phyloP scores from a whole-genome alignment of 108 stramenopile genomes.

The Schizochytrium sp. region DNA sequence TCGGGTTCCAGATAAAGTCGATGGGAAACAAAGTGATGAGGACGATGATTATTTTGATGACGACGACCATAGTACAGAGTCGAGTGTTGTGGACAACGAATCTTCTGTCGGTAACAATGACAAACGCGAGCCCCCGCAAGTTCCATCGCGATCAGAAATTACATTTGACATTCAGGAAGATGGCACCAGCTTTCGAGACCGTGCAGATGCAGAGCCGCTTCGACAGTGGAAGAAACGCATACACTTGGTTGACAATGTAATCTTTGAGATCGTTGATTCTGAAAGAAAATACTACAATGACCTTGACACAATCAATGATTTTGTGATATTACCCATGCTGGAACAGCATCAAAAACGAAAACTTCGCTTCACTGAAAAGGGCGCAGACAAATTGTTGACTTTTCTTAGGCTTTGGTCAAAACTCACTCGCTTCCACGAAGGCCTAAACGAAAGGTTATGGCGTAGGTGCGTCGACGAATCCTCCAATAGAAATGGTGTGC shows the following conservation, averaged over 20 bases:
- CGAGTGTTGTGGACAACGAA: background rate
- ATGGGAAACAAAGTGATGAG: background rate
- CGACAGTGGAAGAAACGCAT: slow-evolving; percentile 32
- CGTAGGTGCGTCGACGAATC: background rate
- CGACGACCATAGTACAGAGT: background rate
- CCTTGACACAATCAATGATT: slow-evolving; percentile 18
- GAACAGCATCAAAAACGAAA: background rate
- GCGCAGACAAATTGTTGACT: background rate
- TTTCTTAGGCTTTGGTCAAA: background rate
- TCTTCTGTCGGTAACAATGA: background rate
- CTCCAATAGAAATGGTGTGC: background rate
- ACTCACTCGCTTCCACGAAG: background rate
- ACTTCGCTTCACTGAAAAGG: background rate
- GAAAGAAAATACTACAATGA: slow-evolving; percentile 40
- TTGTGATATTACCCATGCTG: slow-evolving; percentile 4
- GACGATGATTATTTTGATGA: background rate
- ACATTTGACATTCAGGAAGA: background rate
- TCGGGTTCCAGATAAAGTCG: background rate
- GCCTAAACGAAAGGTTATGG: background rate
- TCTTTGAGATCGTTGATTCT: slow-evolving; percentile 22
- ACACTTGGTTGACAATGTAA: background rate
- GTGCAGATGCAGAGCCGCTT: background rate
- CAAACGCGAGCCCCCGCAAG: background rate
- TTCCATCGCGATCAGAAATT: slow-evolving; percentile 12
- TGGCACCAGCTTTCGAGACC: slow-evolving; percentile 1